Evolutionary conservation across 495 filamentous ascomycete genomes (phyloP).

Genomic region (Penicillium macrosclerotiorum): DNA sequence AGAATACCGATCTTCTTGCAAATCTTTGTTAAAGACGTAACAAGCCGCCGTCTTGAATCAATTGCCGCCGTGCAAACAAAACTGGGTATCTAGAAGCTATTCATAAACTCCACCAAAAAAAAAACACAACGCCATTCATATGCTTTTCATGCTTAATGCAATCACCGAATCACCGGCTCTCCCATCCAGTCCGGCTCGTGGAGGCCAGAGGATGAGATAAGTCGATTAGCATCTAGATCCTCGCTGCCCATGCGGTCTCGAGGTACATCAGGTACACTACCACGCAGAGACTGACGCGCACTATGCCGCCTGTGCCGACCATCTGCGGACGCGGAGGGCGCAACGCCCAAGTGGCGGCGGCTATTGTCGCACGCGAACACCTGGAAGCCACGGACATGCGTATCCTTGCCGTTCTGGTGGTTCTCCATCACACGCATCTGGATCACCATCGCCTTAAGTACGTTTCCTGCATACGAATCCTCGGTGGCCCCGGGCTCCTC

Average conservation of each 20-base stretch:
- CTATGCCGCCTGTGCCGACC: conserved; percentile 29
- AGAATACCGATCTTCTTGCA: too few species aligned
- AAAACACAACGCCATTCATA: background rate
- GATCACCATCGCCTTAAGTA: conserved; percentile 79
- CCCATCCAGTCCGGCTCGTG: conserved; percentile 61
- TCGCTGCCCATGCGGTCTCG: conserved; percentile 20
- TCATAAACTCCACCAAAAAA: conserved; percentile 18
- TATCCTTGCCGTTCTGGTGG: conserved; percentile 99
- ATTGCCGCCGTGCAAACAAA: conserved; percentile 4
- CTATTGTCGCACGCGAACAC: conserved; percentile 75
- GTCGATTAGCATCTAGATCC: conserved; percentile 24
- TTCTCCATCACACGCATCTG: conserved; percentile 90
- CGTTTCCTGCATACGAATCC: conserved; percentile 56
- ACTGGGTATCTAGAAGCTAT: conserved; percentile 36
- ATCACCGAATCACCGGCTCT: conserved; percentile 53
- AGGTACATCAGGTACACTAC: conserved; percentile 16
- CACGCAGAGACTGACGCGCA: conserved; percentile 29
- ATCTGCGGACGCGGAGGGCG: conserved; percentile 40
- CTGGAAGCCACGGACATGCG: conserved; percentile 90
- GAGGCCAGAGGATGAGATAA: conserved; percentile 28
- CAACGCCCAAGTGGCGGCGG: conserved; percentile 29
- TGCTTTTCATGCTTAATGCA: background rate
- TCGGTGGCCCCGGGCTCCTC: conserved; percentile 31
- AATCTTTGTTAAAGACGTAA: too few species aligned
- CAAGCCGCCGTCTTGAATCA: conserved; percentile 4